Base-by-base conservation (phyloP, 495 filamentous ascomycete species). In the Talaromyces nanjingensis region DNA sequence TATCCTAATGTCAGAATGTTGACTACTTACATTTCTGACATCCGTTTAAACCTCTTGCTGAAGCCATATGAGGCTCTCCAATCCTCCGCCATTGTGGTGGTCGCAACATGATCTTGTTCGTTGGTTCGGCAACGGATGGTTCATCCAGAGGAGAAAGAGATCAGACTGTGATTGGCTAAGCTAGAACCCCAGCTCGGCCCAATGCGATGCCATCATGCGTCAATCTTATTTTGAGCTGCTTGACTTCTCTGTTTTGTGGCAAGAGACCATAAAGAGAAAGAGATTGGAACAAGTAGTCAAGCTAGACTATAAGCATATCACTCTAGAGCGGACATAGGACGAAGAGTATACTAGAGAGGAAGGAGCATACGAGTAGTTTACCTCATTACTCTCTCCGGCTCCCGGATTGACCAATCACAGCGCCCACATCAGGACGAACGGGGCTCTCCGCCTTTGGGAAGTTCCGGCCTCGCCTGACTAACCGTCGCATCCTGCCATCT, bases 361-460 rank as follows among this genome's bases (percentile, higher is more conserved):
- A 59, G 55, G 27, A 59, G 20, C 16, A 56, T 29, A 14, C 22
- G 22, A 31, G 53, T 16, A 27, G 20, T 11, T 56, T 56, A 56
- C 53, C 53, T 56, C 53, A 56, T 56, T 56, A 24, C 53, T 25
- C 52, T 27, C 52, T 54, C 52, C 22, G 20, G 18, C 52, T 54
- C 3, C 53, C 16, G 22, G 53, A 56, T 56, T 56, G 53, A 16
- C 53, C 53, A 56, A 56, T 56, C 53, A 29, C 24, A 29, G 49
- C 18, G 4, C 24, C 2, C 11, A 22, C 11, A 16, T 25, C 53
- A 29, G n/a, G n/a, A 29, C 53, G 24, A 29, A 56, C 27, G 53
- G 53, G 27, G 11, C 16, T 56, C 24, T 24, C 53, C 53, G 53
- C 53, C 53, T 56, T 56, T 12, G 22, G 24, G 8, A 56, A 56